phyloP scores from a whole-genome alignment of 345 rosid species.

The Eucalyptus caleyi region DNA sequence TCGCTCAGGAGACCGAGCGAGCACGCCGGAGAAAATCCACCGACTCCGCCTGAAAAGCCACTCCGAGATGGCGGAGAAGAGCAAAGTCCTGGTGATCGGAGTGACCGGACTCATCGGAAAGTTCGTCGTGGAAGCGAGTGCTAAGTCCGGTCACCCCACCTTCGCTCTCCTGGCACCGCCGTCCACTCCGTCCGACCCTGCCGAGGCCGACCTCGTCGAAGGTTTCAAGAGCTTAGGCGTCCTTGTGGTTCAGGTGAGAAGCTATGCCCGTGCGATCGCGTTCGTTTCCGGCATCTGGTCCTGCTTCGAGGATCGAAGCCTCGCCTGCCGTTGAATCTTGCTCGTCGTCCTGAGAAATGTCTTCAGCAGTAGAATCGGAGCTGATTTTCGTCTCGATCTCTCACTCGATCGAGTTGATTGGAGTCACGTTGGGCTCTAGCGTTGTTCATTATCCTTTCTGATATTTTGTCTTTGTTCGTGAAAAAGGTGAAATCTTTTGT shows the following conservation, averaged over 20 bases:
- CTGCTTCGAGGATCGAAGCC: not conserved
- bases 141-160: slow-evolving; percentile 1
- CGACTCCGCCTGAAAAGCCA: not conserved
- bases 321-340: not conserved
- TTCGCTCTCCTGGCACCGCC: not conserved
- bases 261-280: not conserved
- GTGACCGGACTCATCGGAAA: slow-evolving; percentile 4
- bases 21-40: not conserved
- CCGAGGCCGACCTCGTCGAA: not conserved
- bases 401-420: not conserved
- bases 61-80: not conserved
- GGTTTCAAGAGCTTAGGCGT: not conserved
- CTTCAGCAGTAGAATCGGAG: not conserved
- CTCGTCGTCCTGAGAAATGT: not conserved
- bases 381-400: not conserved
- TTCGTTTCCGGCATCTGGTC: not conserved
- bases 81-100: not conserved
- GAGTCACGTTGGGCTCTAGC: not conserved
- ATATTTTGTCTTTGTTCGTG: not conserved
- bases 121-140: not conserved
- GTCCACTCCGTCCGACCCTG: not conserved
- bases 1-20: not conserved
- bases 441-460: not conserved
- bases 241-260: not conserved
- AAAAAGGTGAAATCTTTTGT: not conserved